Conservation (phyloP, 352 stramenopile species). For the Phytophthora macrochlamydospora region DNA sequence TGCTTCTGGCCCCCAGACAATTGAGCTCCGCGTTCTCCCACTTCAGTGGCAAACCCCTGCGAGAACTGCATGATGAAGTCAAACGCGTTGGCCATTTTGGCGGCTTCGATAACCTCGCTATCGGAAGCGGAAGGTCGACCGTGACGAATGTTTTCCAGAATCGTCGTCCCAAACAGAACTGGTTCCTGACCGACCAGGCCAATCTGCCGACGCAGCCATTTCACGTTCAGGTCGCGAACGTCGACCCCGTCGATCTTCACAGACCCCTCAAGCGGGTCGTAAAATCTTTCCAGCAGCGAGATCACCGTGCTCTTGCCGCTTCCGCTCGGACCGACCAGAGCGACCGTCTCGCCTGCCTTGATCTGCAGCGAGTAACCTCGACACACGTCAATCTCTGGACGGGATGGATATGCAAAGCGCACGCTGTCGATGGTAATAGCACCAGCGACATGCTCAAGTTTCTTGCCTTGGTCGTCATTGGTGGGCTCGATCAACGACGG, state of each 20-base stretch:
- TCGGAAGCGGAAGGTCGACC: constrained; percentile 34
- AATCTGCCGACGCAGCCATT: constrained; percentile 76
- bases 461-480: constrained; percentile 27
- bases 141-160: constrained; percentile 81
- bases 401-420: constrained; percentile 54
- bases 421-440: constrained; percentile 85
- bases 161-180: constrained; percentile 67
- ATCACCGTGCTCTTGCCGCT: constrained; percentile 69
- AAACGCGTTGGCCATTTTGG: constrained; percentile 89
- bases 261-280: constrained; percentile 43
- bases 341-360: constrained; percentile 52
- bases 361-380: constrained; percentile 47
- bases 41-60: constrained; percentile 87
- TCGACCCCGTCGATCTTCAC: constrained; percentile 60
- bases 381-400: constrained; percentile 45
- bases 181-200: constrained; percentile 91
- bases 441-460: constrained; percentile 44
- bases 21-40: constrained; percentile 86
- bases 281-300: constrained; percentile 62
- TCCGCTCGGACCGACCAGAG: constrained; percentile 59
- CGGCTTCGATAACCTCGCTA: constrained; percentile 69
- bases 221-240: constrained; percentile 65
- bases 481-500: constrained; percentile 54
- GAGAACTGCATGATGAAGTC: constrained; percentile 92
- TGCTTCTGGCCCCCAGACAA: constrained; percentile 95